These are phyloP conservation scores for Prunus armeniaca DNA, from an alignment of 306 rosid species.

Conservation along the genomic window DNA sequence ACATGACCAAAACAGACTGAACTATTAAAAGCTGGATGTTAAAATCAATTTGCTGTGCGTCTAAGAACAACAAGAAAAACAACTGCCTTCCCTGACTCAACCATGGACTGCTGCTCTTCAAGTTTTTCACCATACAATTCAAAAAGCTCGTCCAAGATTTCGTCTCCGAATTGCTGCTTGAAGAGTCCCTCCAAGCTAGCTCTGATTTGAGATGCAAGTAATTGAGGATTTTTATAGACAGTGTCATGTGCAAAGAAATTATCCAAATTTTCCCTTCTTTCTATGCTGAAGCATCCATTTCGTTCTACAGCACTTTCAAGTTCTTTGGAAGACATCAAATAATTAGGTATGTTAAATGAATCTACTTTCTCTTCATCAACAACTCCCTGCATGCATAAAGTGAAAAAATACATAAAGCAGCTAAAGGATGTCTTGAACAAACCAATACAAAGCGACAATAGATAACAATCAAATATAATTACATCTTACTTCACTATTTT, in stretches of 20 bases:
- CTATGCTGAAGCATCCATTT: conserved; percentile 1
- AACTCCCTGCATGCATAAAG: conserved; percentile 8
- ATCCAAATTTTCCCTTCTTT: neutral
- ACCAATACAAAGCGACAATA: too few relatives aligned
- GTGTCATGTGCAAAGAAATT: neutral
- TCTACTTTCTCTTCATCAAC: conserved; percentile 17
- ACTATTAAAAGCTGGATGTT: neutral
- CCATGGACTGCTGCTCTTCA: neutral
- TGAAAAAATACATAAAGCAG: neutral
- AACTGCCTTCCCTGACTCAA: neutral
- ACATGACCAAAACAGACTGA: too few relatives aligned
- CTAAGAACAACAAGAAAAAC: conserved; percentile 2
- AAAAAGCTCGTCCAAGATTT: conserved; percentile 9
- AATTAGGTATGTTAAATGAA: conserved; percentile 1
- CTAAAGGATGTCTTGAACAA: too few relatives aligned
- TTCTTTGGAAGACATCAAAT: neutral
- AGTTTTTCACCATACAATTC: neutral
- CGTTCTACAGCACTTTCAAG: neutral
- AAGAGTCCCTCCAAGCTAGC: neutral
- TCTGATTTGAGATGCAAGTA: neutral
- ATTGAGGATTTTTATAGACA: neutral
- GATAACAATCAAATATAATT: neutral
- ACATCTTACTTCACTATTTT: too few relatives aligned
- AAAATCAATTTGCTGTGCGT: neutral
- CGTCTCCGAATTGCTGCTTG: conserved; percentile 13